Conservation (phyloP, 1,284 basidiomycete species). For the Sporisorium reilianum region DNA sequence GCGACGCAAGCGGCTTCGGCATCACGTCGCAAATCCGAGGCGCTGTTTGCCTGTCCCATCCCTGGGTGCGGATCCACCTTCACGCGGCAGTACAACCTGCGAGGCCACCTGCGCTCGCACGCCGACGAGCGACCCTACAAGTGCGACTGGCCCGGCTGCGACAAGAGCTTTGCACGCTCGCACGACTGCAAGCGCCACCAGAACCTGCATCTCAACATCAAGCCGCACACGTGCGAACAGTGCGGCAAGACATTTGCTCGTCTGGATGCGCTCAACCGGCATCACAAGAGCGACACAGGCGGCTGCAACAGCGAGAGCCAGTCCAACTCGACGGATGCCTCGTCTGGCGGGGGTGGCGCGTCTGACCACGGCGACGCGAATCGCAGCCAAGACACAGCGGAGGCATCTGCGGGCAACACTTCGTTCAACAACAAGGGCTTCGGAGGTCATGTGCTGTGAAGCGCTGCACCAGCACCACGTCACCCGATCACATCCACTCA, state of each 20-base stretch:
- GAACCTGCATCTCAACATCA: constrained; percentile 79
- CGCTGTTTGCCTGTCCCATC: constrained; percentile 90
- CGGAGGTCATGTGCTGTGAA: constrained; percentile 45
- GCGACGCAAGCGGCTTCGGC: constrained; percentile 94
- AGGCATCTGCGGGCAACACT: not conserved
- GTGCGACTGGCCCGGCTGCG: constrained; percentile 91
- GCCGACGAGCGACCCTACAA: constrained; percentile 94
- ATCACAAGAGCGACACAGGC: constrained; percentile 60
- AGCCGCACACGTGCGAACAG: constrained; percentile 87
- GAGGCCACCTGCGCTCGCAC: constrained; percentile 93
- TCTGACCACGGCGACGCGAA: constrained; percentile 18
- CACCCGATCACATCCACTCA: not conserved
- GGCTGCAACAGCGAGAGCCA: constrained; percentile 48
- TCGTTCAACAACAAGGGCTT: constrained; percentile 22
- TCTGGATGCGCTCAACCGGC: constrained; percentile 85
- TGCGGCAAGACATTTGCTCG: constrained; percentile 95
- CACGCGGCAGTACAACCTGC: constrained; percentile 71
- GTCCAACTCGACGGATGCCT: constrained; percentile 33
- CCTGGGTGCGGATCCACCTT: constrained; percentile 93
- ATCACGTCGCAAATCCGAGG: constrained; percentile 87
- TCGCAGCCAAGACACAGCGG: not conserved
- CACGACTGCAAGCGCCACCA: constrained; percentile 90
- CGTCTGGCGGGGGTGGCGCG: constrained; percentile 16
- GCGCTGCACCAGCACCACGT: not conserved
- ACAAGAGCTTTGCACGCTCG: constrained; percentile 91